Base-by-base conservation (phyloP, 1,284 basidiomycete genomes). In the Coniferiporia weirii region DNA sequence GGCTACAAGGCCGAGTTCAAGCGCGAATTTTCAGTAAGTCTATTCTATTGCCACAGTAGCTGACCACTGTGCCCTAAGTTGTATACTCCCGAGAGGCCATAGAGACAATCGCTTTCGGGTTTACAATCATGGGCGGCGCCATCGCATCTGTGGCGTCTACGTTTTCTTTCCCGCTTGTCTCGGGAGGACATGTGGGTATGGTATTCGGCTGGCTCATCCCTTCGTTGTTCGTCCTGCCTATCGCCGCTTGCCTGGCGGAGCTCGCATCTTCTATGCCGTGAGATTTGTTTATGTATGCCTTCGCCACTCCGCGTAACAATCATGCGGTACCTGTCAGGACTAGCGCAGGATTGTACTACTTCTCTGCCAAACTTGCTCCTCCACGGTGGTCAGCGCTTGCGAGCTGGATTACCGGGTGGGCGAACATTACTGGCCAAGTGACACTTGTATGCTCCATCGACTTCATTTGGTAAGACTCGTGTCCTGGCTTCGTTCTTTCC, bases 181-280 rank as follows among this genome's bases (percentile, higher is more conserved):
- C 81, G 61, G 84, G 85, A 83, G 87, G 87, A 4, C 87, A 89
- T 69, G 82, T 87, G 27, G 87, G 87, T 17, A 83, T 90, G 78
- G 79, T 89, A 7, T 90, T 85, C 73, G 88, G 88, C 20, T 91
- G 87, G 88, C 70, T 88, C 19, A 84, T 90, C 60, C 88, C 87
- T 3, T 80, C 76, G 63, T 73, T 86, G 54, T 88, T 89, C 63
- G 87, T 91, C 43, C 75, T 83, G 71, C 75, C 78, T 5, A 75
- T 89, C 17, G 86, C 87, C 2, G 74, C 81, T 9, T 83, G 51
- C n/a, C 80, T 90, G 75, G 87, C 87, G 4, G 87, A 90, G 66
- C 66, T 91, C 22, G 77, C 83, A 1, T 87, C 85, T 4, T 80
- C 87, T 3, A 90, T 90, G 87, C 87, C 87, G 82, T 89, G 69